Base-by-base conservation (phyloP, 148 eudicot species). In the Persicaria tinctoria region DNA sequence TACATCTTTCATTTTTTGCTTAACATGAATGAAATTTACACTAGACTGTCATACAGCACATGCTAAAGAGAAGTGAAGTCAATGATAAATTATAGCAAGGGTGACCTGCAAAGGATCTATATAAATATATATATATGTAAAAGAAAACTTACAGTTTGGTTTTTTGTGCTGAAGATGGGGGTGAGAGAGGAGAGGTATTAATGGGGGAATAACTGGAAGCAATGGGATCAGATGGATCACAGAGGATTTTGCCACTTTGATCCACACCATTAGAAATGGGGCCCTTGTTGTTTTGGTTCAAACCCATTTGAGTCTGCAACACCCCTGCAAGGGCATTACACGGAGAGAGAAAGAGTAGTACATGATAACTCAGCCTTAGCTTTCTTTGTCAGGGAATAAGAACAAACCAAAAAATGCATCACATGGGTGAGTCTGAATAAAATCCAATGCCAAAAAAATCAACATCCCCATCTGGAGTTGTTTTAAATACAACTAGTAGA, bases 201-300 rank as follows among this genome's bases (percentile, higher is more conserved):
- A 66, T 70, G 76, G 75, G 73, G 72, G 80, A 79, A 83, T 83
- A 78, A 76, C 73, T 73, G 81, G 79, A 66, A 66, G 75, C 70
- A 63, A 79, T 80, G 54, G 75, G 73, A 72, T 76, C 84, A 81
- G 82, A 87, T 82, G 27, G 27, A 23, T 76, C 85, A 82, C 78
- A 75, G 49, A 77, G 72, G 51, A 81, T 3, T 66, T 66, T 66
- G 38, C 48, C 70, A 8, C 46, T 64, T 64, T 64, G 8, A 64
- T 57, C 63, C 23, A 20, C 63, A 17, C 27, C 63, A 57, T 64
- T 64, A 32, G 5, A 12, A 63, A 63, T 18, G 54, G 54, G 54
- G 47, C 50, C 38, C 16, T 74, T 50, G 76, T 74, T 50, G 76
- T 76, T 80, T 68, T 57, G 76, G 75, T 75, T 74, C 74, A 82